phyloP scores from a whole-genome alignment of 2,329 filamentous ascomycete genomes.

The Hypoxylon sp. region DNA sequence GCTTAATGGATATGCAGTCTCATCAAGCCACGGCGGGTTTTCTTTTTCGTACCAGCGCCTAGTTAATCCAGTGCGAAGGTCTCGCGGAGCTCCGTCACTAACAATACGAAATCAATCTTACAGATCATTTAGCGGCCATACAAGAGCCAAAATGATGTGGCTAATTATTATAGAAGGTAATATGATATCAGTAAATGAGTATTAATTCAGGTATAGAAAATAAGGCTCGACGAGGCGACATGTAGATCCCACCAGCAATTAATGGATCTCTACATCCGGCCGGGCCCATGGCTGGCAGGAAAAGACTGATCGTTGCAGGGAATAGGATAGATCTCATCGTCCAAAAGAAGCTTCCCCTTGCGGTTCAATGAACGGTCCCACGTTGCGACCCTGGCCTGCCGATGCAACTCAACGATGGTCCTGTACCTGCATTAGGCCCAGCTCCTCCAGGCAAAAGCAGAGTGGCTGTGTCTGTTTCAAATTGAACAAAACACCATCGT shows the following conservation, averaged over 20 bases:
- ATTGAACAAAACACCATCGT: constrained; percentile 36
- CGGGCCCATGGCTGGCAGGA: constrained; percentile 15
- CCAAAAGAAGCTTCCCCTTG: constrained; percentile 13
- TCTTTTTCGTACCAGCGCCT: constrained; percentile 10
- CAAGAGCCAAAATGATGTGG: too few species aligned
- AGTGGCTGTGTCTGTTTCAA: constrained; percentile 47
- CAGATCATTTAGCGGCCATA: too few species aligned
- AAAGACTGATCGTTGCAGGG: constrained; percentile 29
- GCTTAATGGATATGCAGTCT: constrained; percentile 4
- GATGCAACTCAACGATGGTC: constrained; percentile 27
- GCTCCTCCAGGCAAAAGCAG: constrained; percentile 17
- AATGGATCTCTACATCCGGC: constrained; percentile 3
- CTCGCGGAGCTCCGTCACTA: constrained; percentile 8
- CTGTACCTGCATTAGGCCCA: constrained; percentile 45
- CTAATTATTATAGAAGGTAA: too few species aligned
- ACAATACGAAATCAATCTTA: constrained; percentile 3
- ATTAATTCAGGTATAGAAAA: background rate
- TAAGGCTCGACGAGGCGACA: constrained; percentile 12
- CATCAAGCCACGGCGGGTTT: constrained; percentile 18
- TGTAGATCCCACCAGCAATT: constrained; percentile 18
- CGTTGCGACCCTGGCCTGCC: constrained; percentile 19
- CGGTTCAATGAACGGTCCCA: constrained; percentile 24
- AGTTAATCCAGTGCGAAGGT: constrained; percentile 3
- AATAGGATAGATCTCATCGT: constrained; percentile 18
- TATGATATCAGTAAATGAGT: too few species aligned